Base-by-base conservation (phyloP, 495 filamentous ascomycete species). In the Aspergillus affinis region DNA sequence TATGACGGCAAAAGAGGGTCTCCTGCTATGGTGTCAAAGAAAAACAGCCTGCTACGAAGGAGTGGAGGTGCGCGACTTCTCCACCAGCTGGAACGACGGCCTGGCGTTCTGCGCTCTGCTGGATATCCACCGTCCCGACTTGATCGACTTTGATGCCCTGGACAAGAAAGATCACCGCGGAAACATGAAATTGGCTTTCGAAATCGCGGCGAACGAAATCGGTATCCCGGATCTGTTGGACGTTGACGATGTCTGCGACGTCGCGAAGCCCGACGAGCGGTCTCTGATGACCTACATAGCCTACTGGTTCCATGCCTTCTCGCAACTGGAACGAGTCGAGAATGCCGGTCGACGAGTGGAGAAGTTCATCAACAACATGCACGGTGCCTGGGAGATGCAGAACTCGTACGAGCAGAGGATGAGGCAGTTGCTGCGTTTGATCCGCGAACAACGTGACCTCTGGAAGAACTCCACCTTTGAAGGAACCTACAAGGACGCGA, bases 301-400 rank as follows among this genome's bases (percentile, higher is more conserved):
- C 60, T 98, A 98, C 74, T 98, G 95, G 94, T 98, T 98, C 82
- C 94, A 98, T 67, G 95, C 94, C 59, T 98, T 98, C 68, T 97
- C 93, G 21, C 92, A 97, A 69, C 90, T 98, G 84, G 94, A 98
- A 74, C 84, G 92, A 62, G 95, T 98, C 13, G 94, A 98, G 70
- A 98, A 98, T 70, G 95, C 95, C 2, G 94, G 94, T 3, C 84
- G 94, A 56, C 84, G 94, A 59, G 94, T 98, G 3, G 94, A 98
- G 79, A 98, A 98, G 78, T 98, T 98, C 65, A 90, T 98, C 49
- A 91, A 90, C 69, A 97, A 94, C 68, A 98, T 98, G 94, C 92
- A 97, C 63, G 94, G 93, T n/a, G 92, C 94, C 4, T 98, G 95
- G 94, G 92, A 95, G 69, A 98, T 98, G 94, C 92, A 98, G 74